Conservation (phyloP, 2,329 filamentous ascomycete species). For the Fusarium hainanense region DNA sequence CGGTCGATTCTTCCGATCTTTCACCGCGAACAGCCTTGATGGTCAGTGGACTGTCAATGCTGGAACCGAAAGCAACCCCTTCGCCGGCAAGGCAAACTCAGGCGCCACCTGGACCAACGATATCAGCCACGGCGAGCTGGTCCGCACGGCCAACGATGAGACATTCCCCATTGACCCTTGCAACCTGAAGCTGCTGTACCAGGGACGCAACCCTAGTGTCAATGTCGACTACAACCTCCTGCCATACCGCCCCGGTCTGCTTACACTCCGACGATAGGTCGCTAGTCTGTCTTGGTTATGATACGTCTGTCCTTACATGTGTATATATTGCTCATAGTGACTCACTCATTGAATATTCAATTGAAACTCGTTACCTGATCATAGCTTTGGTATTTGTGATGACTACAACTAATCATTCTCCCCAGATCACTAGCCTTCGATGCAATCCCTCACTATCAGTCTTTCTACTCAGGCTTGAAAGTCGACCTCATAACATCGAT, state of each 20-base stretch:
- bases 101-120: slow-evolving; percentile 73
- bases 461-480: not conserved
- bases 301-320: not conserved
- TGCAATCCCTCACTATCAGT: not conserved
- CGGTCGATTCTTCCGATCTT: slow-evolving; percentile 75
- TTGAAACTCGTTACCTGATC: not conserved
- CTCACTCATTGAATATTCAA: not conserved
- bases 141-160: slow-evolving; percentile 67
- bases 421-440: not conserved
- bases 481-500: not conserved
- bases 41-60: slow-evolving; percentile 70
- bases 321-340: not conserved
- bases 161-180: slow-evolving; percentile 72
- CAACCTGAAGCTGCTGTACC: slow-evolving; percentile 73
- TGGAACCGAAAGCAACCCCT: slow-evolving; percentile 64
- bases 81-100: slow-evolving; percentile 73
- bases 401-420: not conserved
- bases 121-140: slow-evolving; percentile 72
- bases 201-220: slow-evolving; percentile 59
- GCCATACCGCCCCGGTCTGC: slow-evolving; percentile 29
- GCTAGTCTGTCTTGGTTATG: not conserved
- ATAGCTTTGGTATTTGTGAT: not conserved
- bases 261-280: slow-evolving; percentile 11
- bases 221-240: slow-evolving; percentile 56
- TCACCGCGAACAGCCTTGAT: slow-evolving; percentile 66